Conservation (phyloP, 1,139 yeast species). For the Tardiomyces digboiensis region DNA sequence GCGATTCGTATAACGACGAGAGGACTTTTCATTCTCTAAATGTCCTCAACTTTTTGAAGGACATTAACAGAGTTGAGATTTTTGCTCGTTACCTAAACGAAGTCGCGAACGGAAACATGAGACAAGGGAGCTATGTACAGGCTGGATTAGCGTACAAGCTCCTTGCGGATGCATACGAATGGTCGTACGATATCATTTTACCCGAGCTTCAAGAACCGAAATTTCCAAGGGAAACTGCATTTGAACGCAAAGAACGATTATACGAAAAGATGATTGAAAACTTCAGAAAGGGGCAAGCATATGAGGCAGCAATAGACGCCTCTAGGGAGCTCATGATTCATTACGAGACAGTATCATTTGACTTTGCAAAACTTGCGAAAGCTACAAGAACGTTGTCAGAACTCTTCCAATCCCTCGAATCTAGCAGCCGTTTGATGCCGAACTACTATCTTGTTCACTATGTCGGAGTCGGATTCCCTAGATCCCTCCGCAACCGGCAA, state of each 20-base stretch:
- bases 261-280: constrained; percentile 64
- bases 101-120: constrained; percentile 56
- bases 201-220: constrained; percentile 56
- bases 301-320: constrained; percentile 69
- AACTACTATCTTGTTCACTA: constrained; percentile 74
- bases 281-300: constrained; percentile 61
- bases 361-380: constrained; percentile 65
- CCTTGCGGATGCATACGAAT: constrained; percentile 65
- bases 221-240: constrained; percentile 70
- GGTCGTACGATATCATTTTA: constrained; percentile 56
- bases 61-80: constrained; percentile 72
- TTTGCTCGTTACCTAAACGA: constrained; percentile 71
- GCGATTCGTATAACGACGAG: constrained; percentile 81
- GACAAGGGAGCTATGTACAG: constrained; percentile 59
- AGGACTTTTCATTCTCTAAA: constrained; percentile 73
- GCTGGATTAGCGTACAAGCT: constrained; percentile 77
- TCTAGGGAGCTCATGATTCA: constrained; percentile 72
- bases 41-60: constrained; percentile 67
- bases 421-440: constrained; percentile 60
- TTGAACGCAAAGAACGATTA: constrained; percentile 71
- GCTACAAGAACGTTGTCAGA: constrained; percentile 64
- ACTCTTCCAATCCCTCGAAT: constrained; percentile 58
- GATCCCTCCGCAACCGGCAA: constrained; percentile 60
- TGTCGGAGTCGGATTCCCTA: constrained; percentile 81
- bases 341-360: constrained; percentile 65